These are phyloP conservation scores for Trichosanthes truncata DNA, from an alignment of 306 rosid genomes.

Conservation along the genomic window DNA sequence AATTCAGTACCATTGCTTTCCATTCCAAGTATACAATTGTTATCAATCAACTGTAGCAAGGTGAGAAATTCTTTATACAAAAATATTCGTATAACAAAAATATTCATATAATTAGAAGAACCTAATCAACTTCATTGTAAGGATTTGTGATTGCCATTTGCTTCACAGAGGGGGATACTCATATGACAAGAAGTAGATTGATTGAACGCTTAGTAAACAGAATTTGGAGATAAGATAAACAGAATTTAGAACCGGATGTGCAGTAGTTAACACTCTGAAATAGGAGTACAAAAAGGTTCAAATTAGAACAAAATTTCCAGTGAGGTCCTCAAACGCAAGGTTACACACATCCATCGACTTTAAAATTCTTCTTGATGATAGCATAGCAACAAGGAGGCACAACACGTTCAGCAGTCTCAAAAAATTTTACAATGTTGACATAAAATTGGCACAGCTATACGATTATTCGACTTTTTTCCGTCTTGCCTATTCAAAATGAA, in stretches of 20 bases:
- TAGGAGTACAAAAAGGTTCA: background rate
- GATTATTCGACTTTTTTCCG: background rate
- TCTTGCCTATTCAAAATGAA: background rate
- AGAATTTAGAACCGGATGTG: background rate
- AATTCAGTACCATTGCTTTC: constrained; percentile 24
- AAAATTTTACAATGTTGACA: background rate
- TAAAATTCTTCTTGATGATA: background rate
- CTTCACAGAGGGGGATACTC: background rate
- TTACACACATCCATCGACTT: background rate
- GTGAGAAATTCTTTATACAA: background rate
- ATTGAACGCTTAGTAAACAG: background rate
- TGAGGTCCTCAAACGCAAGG: background rate
- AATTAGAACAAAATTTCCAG: background rate
- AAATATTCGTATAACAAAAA: constrained; percentile 6
- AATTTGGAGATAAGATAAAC: background rate
- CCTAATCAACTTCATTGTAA: background rate
- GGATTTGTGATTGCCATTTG: background rate
- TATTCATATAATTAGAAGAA: constrained; percentile 12
- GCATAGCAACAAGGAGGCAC: background rate
- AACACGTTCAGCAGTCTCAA: background rate
- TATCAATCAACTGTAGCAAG: background rate
- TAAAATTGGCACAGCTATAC: background rate
- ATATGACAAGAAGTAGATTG: background rate
- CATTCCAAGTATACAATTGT: constrained; percentile 12
- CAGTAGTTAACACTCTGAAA: background rate